Evolutionary conservation across 129 eudicot genomes (phyloP), one percentile per base, ranked within the genome.

Genomic region (Flaveria robusta): DNA sequence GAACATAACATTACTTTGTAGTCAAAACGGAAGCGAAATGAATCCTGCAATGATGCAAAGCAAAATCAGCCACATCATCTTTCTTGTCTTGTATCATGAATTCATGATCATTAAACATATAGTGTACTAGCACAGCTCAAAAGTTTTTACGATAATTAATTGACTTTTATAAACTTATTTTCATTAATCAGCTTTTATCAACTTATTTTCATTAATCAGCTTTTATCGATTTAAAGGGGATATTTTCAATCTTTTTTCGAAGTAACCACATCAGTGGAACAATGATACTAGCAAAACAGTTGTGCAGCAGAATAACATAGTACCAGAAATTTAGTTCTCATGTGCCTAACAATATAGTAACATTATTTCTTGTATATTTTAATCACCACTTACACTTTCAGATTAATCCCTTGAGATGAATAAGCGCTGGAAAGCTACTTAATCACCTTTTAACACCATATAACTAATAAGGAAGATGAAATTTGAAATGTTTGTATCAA

Each of bases 21-120:
- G 34, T 47, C 77, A 71, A 52, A 69, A 24, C 9, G 22, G 39
- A 65, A 34, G 59, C 27, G 62, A 2, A 64, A 11, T 16, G 41
- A 58, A 49, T 78, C 88, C 89, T 85, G 86, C 69, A 70, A 77
- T 54, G 26, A 73, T 52, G 56, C n/a, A 73, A 73, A 42, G 8
- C 9, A 65, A 80, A 73, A 54, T 79, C 26, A 79, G 83, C n/a
- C 63, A 80, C 56, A 52, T 51, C 59, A 24, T 58, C 34, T 24
- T 37, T 62, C 16, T 13, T 42, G 67, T 45, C 63, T 31, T 59
- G 18, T 26, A 56, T 69, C 76, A 69, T 70, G 31, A 79, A 22
- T 18, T 69, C 76, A 69, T 70, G 31, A 79, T 34, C 26, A 23
- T 19, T 43, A 74, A 10, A 13, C 14, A n/a, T 47, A 47, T 47